Evolutionary conservation across 306 rosid genomes (phyloP), one percentile per base, ranked within the genome.

Genomic region (Cucurbita maxima): DNA sequence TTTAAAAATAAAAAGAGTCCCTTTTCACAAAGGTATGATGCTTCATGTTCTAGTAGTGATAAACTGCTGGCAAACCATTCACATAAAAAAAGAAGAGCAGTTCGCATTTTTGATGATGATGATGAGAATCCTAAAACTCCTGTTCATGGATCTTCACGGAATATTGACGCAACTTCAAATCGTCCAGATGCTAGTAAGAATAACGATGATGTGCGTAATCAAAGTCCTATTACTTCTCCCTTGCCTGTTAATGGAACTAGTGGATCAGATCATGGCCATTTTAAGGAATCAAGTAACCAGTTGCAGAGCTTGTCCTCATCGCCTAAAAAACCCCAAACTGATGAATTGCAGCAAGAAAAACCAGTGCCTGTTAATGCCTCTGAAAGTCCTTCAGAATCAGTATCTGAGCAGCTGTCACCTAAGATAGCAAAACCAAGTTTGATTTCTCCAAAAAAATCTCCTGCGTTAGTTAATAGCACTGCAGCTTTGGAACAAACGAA

Each of bases 61-160:
- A 76, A 38, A 70, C 79, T 57, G 25, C 18, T 55, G 48, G 82
- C 61, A 48, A 79, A 77, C 61, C 89, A 81, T 58, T 81, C 53
- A 9, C 86, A 79, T 61, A 89, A 71, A 80, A 95, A 84, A 64
- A 84, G 96, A 51, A 86, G 95, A 80, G 97, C 96, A 76, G 97
- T 95, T 78, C 75, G 99, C 84, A 83, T 95, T 55, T 83, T 66
- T 72, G 96, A 84, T 43, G 90, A 87, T 0, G 96, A 89, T 15
- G 94, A 86, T 10, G 97, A 85, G 76, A 75, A 71, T 5, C 92
- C 96, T 18, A 95, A 89, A 83, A 95, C 99, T 78, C 99, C 96
- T 10, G 82, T 95, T 80, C 92, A 91, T 77, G 97, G 96, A 70
- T 86, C 88, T 80, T 82, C 86, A 22, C 80, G 82, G 80, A 85